Evolutionary conservation across 1,284 basidiomycete genomes (phyloP).

Genomic region (Cryptococcus maquisensis): DNA sequence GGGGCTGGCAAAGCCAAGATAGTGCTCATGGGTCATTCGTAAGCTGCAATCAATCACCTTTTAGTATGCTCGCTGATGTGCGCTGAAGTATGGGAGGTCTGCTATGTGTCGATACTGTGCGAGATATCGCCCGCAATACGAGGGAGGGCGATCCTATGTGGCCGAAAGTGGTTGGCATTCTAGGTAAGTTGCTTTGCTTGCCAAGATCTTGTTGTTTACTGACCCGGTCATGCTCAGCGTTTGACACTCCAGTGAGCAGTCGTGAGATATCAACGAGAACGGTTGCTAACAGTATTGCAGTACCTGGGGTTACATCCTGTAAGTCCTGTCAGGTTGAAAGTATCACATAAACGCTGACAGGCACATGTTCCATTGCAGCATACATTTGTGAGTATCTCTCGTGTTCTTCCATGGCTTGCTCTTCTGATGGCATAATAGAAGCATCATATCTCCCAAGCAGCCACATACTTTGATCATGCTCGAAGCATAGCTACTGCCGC

Average conservation of each 20-base stretch:
- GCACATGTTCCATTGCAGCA: slow-evolving; percentile 23
- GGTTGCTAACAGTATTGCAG: slow-evolving; percentile 47
- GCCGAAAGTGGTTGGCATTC: slow-evolving; percentile 43
- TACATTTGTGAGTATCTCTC: slow-evolving; percentile 28
- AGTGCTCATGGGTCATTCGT: slow-evolving; percentile 89
- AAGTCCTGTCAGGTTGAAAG: not conserved
- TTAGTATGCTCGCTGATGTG: not conserved
- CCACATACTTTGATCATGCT: slow-evolving; percentile 66
- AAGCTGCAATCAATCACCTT: slow-evolving; percentile 19
- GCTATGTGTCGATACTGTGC: slow-evolving; percentile 75
- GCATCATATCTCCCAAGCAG: slow-evolving; percentile 71
- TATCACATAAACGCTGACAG: not conserved
- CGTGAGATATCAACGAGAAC: not conserved
- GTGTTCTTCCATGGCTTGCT: not conserved
- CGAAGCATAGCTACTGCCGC: slow-evolving; percentile 53
- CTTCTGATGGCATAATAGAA: slow-evolving; percentile 50
- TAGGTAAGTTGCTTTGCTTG: slow-evolving; percentile 25
- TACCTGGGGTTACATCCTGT: slow-evolving; percentile 79
- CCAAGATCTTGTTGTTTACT: not conserved
- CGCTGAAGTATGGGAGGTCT: slow-evolving; percentile 76
- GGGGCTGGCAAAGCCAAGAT: slow-evolving; percentile 76
- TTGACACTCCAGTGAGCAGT: slow-evolving; percentile 77
- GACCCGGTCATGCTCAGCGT: slow-evolving; percentile 55
- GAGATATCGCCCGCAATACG: slow-evolving; percentile 59
- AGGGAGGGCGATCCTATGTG: slow-evolving; percentile 38